These are phyloP conservation scores for Silene noctiflora DNA, from an alignment of 179 eudicot genomes.

Conservation along the genomic window DNA sequence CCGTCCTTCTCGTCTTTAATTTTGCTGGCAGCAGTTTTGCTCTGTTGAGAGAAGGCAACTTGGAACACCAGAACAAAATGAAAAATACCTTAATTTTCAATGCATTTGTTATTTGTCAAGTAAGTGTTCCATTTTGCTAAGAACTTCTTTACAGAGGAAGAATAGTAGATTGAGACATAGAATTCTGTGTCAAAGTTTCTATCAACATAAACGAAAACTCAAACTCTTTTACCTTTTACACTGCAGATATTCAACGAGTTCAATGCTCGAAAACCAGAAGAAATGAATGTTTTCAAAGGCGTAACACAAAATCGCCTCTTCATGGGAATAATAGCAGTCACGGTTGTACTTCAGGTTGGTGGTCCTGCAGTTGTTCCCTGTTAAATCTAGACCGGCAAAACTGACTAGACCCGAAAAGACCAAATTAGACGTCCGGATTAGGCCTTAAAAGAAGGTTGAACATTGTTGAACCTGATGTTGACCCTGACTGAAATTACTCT, in stretches of 20 bases:
- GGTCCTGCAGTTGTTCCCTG: too few relatives aligned
- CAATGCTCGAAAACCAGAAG: constrained; percentile 88
- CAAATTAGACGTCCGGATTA: too few relatives aligned
- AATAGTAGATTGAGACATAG: not conserved
- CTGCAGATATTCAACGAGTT: constrained; percentile 85
- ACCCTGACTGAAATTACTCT: too few relatives aligned
- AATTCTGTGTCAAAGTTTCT: not conserved
- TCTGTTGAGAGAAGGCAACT: constrained; percentile 25
- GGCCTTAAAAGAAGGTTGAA: too few relatives aligned
- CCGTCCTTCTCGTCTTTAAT: constrained; percentile 66
- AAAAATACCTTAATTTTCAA: constrained; percentile 83
- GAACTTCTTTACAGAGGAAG: too few relatives aligned
- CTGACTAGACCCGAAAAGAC: too few relatives aligned
- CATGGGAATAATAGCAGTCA: constrained; percentile 61
- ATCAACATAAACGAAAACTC: not conserved
- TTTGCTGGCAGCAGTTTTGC: constrained; percentile 51
- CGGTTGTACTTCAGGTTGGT: constrained; percentile 64
- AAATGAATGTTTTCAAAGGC: constrained; percentile 69
- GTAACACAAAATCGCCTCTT: constrained; percentile 61
- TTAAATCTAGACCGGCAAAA: too few relatives aligned
- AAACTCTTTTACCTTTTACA: constrained; percentile 19
- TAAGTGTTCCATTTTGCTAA: constrained; percentile 20
- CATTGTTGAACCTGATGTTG: too few relatives aligned
- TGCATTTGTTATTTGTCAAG: constrained; percentile 87
- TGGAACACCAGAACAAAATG: constrained; percentile 40